phyloP scores from a whole-genome alignment of 2,329 filamentous ascomycete species.

The Trichoderma cornu-damae region DNA sequence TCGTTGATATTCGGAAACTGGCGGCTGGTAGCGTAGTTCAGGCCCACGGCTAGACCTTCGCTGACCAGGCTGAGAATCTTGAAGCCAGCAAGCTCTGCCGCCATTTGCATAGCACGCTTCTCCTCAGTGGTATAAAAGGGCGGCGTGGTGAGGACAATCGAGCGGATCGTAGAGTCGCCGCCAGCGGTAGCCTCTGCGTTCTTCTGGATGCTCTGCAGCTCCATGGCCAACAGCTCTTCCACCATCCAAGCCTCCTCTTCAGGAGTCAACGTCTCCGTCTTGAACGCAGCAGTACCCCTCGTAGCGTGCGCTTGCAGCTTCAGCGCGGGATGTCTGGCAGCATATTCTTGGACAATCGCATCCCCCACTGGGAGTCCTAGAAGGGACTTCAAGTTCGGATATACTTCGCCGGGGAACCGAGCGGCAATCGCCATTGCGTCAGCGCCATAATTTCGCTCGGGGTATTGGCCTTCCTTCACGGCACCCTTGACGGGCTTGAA shows the following conservation, averaged over 20 bases:
- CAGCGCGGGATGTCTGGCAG: slow-evolving; percentile 70
- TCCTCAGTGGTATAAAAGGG: slow-evolving; percentile 88
- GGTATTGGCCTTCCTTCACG: slow-evolving; percentile 61
- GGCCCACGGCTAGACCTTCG: slow-evolving; percentile 84
- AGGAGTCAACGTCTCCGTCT: slow-evolving; percentile 61
- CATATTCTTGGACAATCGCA: slow-evolving; percentile 63
- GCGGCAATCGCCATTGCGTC: slow-evolving; percentile 84
- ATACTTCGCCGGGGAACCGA: slow-evolving; percentile 88
- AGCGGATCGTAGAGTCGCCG: slow-evolving; percentile 65
- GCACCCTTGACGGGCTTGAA: slow-evolving; percentile 78
- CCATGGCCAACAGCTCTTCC: slow-evolving; percentile 93
- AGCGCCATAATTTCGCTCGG: slow-evolving; percentile 85
- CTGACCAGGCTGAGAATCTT: slow-evolving; percentile 80
- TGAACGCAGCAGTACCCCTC: slow-evolving; percentile 72
- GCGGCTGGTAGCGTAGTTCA: slow-evolving; percentile 91
- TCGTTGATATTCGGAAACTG: slow-evolving; percentile 82
- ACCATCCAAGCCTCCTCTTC: slow-evolving; percentile 67
- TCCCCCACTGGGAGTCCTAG: slow-evolving; percentile 66
- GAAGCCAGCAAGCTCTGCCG: slow-evolving; percentile 81
- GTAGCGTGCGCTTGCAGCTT: slow-evolving; percentile 56
- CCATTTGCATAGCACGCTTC: slow-evolving; percentile 76
- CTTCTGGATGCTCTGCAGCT: slow-evolving; percentile 82
- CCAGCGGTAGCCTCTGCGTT: slow-evolving; percentile 84
- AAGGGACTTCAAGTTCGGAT: slow-evolving; percentile 86
- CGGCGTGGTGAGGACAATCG: slow-evolving; percentile 84